Percentiles rank a stretch among this genome's conserved stretches.
Conservation (phyloP, 495 filamentous ascomycete genomes). For the Aspergillus baeticus region DNA sequence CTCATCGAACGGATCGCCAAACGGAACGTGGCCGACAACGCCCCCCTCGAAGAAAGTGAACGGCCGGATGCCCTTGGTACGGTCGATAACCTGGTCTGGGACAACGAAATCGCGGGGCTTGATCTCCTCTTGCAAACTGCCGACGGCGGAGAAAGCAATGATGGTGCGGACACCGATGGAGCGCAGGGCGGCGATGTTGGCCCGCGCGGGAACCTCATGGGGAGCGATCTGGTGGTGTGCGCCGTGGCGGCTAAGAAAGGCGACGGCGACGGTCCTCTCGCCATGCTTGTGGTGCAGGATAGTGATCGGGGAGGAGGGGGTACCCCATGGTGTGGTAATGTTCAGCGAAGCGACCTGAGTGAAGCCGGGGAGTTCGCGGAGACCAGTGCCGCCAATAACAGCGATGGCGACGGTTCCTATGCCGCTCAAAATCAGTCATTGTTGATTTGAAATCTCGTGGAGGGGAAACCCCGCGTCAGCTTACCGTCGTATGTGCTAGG, state of each 20-base stretch:
- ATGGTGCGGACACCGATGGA: conserved; percentile 83
- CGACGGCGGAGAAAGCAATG: conserved; percentile 94
- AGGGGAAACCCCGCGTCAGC: not conserved
- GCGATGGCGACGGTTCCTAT: conserved; percentile 82
- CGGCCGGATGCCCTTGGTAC: conserved; percentile 88
- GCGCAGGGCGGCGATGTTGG: conserved; percentile 94
- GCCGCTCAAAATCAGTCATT: conserved; percentile 9
- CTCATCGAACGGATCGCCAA: conserved; percentile 92
- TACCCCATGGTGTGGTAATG: conserved; percentile 84
- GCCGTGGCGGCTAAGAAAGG: conserved; percentile 93
- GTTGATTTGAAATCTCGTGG: not conserved
- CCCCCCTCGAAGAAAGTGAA: conserved; percentile 96
- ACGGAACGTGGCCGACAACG: conserved; percentile 90
- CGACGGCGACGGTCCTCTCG: conserved; percentile 65
- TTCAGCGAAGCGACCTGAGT: conserved; percentile 73
- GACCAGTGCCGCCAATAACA: conserved; percentile 95
- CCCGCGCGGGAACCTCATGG: conserved; percentile 85
- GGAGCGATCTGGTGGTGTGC: conserved; percentile 83
- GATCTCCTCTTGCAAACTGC: conserved; percentile 86
- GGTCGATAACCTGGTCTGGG: conserved; percentile 95
- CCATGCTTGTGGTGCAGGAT: conserved; percentile 77
- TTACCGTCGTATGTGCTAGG: conserved; percentile 55
- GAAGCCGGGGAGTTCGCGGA: conserved; percentile 71
- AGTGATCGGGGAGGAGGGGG: conserved; percentile 83
- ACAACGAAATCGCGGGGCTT: conserved; percentile 94